Base-by-base conservation (phyloP, 2,329 filamentous ascomycete genomes). In the Fusarium albidum region DNA sequence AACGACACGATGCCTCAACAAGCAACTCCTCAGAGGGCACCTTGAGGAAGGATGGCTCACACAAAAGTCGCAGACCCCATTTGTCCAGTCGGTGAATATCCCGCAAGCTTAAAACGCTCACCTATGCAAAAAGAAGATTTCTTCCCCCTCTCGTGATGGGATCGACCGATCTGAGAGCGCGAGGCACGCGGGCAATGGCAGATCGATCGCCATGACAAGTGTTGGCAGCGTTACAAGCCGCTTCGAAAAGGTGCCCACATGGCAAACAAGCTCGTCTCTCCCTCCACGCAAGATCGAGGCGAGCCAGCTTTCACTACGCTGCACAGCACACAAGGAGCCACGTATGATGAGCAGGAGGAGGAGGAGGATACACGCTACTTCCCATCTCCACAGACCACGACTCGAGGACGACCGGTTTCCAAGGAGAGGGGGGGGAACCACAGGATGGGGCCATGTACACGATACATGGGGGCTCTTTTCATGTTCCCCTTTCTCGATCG, bases 261-360 rank as follows among this genome's bases (percentile, higher is more conserved):
- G 44, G n/a, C 45, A 56, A 63, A 61, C 51, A 37, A 37, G 34
- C 52, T 66, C 57, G 54, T 38, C 37, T n/a, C n/a, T n/a, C n/a
- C n/a, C n/a, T 53, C 50, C 43, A 60, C 31, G 25, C 37, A 55
- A 44, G 47, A 57, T 48, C 13, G 32, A 53, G 51, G 35, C 32
- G 41, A 47, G 33, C 42, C 28, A 52, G 26, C 27, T 31, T 31
- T 17, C 14, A 40, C 29, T 21, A 28, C 31, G 12, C 25, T n/a
- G 26, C 27, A 25, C 27, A 39, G 33, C 21, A 25, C 21, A 25
- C 21, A 46, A 21, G 6, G 21, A 17, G 59, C 56, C 49, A 51
- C 57, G 39, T 62, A 58, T 40, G 33, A 39, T 60, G 44, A 62
- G n/a, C n/a, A n/a, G n/a, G n/a, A n/a, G n/a, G n/a, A n/a, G n/a